A percentile compares a stretch with the other conserved stretches of the same genome.
Conservation (phyloP, 2,329 filamentous ascomycete genomes). For the Fusarium burgessii region DNA sequence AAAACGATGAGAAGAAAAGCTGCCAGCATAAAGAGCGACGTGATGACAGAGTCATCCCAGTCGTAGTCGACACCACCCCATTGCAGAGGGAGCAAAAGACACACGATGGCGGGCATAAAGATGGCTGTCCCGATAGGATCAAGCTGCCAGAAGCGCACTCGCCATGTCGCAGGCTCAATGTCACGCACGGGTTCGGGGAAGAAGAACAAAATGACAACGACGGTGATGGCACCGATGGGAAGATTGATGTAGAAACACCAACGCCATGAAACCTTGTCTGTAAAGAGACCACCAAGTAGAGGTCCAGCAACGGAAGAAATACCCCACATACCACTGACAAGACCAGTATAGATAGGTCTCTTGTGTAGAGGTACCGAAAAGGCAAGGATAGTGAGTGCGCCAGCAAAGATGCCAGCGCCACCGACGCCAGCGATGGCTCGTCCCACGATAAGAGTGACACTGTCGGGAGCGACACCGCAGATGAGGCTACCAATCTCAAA, state of each 20-base stretch:
- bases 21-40: conserved; percentile 49
- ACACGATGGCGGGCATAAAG: conserved; percentile 56
- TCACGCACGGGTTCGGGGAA: conserved; percentile 44
- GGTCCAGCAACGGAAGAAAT: conserved; percentile 56
- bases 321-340: conserved; percentile 58
- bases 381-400: conserved; percentile 57
- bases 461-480: conserved; percentile 52
- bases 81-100: conserved; percentile 63
- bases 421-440: conserved; percentile 55
- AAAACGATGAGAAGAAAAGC: conserved; percentile 52
- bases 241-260: conserved; percentile 59
- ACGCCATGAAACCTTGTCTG: conserved; percentile 53
- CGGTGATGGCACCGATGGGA: conserved; percentile 52
- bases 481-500: conserved; percentile 60
- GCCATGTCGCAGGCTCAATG: conserved; percentile 43
- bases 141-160: conserved; percentile 43
- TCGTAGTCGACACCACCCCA: conserved; percentile 58
- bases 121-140: conserved; percentile 50
- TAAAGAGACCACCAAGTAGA: conserved; percentile 52
- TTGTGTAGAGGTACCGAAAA: conserved; percentile 51
- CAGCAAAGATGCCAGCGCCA: conserved; percentile 61
- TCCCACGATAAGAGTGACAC: conserved; percentile 52
- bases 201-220: conserved; percentile 49
- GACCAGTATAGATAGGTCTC: conserved; percentile 54
- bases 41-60: conserved; percentile 43